phyloP scores from a whole-genome alignment of 441 rosid genomes.

The Populus trichocarpa region DNA sequence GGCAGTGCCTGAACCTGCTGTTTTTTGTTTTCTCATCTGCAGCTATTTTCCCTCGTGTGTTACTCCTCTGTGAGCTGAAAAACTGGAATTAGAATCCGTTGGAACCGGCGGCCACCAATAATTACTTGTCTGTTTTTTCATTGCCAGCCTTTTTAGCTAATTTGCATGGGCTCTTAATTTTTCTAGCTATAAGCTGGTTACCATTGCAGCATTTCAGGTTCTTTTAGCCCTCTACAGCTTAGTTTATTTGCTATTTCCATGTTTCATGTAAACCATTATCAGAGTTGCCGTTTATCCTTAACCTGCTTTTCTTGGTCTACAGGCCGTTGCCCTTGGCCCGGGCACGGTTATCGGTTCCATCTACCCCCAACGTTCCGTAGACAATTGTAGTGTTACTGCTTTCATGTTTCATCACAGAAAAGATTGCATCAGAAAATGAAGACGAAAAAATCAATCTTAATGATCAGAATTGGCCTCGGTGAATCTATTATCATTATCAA shows the following conservation, averaged over 20 bases:
- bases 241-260: not conserved
- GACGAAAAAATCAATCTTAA: not conserved
- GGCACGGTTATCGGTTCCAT: not conserved
- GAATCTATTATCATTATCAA: not conserved
- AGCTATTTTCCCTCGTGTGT: not conserved
- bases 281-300: not conserved
- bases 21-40: not conserved
- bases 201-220: too few species aligned
- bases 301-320: not conserved
- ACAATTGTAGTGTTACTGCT: not conserved
- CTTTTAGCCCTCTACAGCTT: too few species aligned
- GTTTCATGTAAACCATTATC: not conserved
- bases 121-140: too few species aligned
- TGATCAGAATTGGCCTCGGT: too few species aligned
- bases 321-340: not conserved
- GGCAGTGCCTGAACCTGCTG: not conserved
- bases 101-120: not conserved
- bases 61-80: not conserved
- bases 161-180: too few species aligned
- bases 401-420: not conserved
- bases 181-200: too few species aligned
- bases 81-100: not conserved
- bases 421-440: not conserved
- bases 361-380: not conserved
- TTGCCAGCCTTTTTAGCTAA: too few species aligned